These are phyloP conservation scores for Clitocybe nebularis DNA, from an alignment of 1,284 basidiomycete genomes.

Conservation along the genomic window DNA sequence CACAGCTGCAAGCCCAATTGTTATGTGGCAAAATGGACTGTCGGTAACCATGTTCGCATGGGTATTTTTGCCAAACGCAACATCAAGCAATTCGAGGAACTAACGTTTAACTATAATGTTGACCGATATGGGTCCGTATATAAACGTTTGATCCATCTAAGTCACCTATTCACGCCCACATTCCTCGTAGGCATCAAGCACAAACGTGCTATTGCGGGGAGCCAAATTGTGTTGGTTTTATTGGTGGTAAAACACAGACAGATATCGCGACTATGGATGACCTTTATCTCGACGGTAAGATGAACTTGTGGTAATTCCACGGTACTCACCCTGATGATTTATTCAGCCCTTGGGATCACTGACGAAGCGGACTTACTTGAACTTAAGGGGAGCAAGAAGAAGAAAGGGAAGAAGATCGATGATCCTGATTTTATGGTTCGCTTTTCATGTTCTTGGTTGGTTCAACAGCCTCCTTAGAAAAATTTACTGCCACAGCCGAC, in stretches of 20 bases:
- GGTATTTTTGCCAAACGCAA: conserved; percentile 93
- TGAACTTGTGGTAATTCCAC: conserved; percentile 1
- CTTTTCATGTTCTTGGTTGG: conserved; percentile 9
- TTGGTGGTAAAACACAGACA: conserved; percentile 98
- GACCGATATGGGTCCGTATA: conserved; percentile 90
- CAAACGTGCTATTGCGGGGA: conserved; percentile 97
- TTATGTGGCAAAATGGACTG: conserved; percentile 99
- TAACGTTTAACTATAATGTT: conserved; percentile 99
- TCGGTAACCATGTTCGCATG: conserved; percentile 91
- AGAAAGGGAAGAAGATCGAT: conserved; percentile 89
- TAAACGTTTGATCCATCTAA: neutral
- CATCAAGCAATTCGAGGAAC: conserved; percentile 83
- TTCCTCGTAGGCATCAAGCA: conserved; percentile 74
- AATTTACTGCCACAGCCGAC: conserved; percentile 42
- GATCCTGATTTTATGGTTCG: conserved; percentile 83
- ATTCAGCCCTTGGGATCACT: conserved; percentile 86
- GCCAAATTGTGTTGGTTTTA: conserved; percentile 91
- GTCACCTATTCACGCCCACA: neutral
- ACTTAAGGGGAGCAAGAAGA: conserved; percentile 88
- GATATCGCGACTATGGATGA: conserved; percentile 94
- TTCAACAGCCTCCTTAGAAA: conserved; percentile 6
- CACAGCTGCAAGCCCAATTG: conserved; percentile 99
- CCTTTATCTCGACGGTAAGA: conserved; percentile 86
- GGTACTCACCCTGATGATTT: conserved; percentile 7
- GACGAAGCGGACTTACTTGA: conserved; percentile 83